Evolutionary conservation across 164 flowering plant genomes (phyloP), one percentile per base, ranked within the genome.

Genomic region (Vitis riparia): DNA sequence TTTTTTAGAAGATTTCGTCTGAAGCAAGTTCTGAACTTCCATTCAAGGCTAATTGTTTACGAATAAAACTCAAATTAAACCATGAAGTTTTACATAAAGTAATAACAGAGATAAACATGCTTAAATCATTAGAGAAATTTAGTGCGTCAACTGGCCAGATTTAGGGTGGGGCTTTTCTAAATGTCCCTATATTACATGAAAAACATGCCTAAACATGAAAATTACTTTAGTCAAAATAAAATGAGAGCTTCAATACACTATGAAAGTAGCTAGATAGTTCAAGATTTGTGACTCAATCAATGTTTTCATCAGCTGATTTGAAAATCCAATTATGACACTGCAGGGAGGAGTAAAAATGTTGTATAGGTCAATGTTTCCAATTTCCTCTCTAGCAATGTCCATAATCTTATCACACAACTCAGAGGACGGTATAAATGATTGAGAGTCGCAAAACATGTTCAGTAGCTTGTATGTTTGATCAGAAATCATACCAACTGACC

Each of bases 401-500:
- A 78, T 72, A 61, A 80, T 65, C 56, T 80, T 74, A 12, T 78
- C 73, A 59, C 91, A 88, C 29, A 66, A 53, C 16, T 53, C 30
- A 29, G 89, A 83, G 19, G 85, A 9, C 62, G 79, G 84, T 49
- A 84, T 69, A 68, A 81, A 86, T 51, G 89, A 86, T 62, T 86
- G 75, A 32, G 16, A 76, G 72, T 81, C 84, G 49, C 89, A 88
- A 8, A 71, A 62, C 51, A 60, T 27, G 50, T 85, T 87, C 65
- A 85, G 73, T 73, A 62, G 73, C 77, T 76, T 81, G 76, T 69
- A 85, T 17, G 86, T 84, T 71, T 84, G 77, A 67, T 85, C 91
- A 37, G 91, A 85, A 60, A 87, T 85, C 82, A 87, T 55, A 62
- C 91, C 91, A 53, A 81, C 55, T 10, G 89, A 76, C 91, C 91